Base-by-base conservation (phyloP, 257 asterid genomes). In the Cinchona pubescens region DNA sequence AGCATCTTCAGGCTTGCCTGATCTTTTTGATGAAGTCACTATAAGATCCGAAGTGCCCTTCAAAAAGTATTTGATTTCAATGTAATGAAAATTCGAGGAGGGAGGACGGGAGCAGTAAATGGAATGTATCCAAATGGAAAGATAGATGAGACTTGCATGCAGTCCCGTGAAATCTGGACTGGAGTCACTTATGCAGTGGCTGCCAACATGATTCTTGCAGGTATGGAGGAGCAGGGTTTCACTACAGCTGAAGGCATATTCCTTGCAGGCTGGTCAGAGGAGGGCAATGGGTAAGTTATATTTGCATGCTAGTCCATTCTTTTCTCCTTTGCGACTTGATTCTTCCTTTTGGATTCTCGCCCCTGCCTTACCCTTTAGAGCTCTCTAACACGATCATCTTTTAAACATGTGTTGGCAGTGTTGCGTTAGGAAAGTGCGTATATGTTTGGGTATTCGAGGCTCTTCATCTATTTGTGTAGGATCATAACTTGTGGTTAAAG, bases 101-200 rank as follows among this genome's bases (percentile, higher is more conserved):
- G 99, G 32, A 81, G 89, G 85, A 92, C 92, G 83, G 99, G 99
- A 19, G 99, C 99, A 0, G 99, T 91, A 45, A 95, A 95, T n/a
- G 99, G 99, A 73, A 93, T 95, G 97, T 87, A 91, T 78, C 97
- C 97, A 27, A 95, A 71, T 45, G 99, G 99, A 12, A 92, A 87
- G 83, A 93, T 95, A 30, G 99, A 95, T n/a, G 98, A 93, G 76
- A 88, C 96, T 0, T 95, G 99, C 88, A 95, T 95, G 99, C 99
- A 95, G 80, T 95, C 99, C 12, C 90, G 99, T 6, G 99, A 95
- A 75, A 87, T 92, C 35, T 95, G 99, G 99, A 85, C 96, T 0
- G 99, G 99, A 12, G 98, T 95, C 51, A 95, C 99, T 0, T 95
- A 95, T 64, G 96, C 82, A 0, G 96, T 88, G 7, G 98, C 99